Evolutionary conservation across 257 asterid genomes (phyloP).

Genomic region (Verbascum thapsus): DNA sequence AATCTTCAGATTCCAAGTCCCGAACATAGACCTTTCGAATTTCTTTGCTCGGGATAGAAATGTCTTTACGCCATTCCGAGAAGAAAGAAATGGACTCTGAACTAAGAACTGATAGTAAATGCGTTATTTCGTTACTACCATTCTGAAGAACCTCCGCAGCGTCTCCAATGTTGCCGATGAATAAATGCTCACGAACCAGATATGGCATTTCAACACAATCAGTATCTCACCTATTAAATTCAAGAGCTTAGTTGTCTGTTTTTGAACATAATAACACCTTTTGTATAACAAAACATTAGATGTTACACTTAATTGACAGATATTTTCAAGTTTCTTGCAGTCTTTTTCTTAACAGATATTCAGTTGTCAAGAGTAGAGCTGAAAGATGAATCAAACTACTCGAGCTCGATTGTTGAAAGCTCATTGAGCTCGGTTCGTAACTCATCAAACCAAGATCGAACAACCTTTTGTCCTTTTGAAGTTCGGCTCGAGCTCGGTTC

Average conservation of each 20-base stretch:
- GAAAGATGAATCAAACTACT: constrained; percentile 8
- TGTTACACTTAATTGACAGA: not conserved
- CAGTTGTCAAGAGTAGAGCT: not conserved
- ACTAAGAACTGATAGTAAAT: constrained; percentile 77
- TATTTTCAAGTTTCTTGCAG: constrained; percentile 6
- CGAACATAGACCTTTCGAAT: constrained; percentile 77
- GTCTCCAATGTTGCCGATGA: constrained; percentile 80
- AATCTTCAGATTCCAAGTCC: constrained; percentile 49
- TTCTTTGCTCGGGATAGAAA: constrained; percentile 75
- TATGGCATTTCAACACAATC: constrained; percentile 65
- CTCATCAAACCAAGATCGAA: not conserved
- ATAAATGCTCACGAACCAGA: constrained; percentile 80
- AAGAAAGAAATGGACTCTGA: constrained; percentile 87
- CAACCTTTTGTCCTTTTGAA: constrained; percentile 17
- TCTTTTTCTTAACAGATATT: constrained; percentile 3
- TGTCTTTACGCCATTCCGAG: constrained; percentile 82
- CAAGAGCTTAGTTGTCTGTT: constrained; percentile 15
- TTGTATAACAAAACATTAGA: no score
- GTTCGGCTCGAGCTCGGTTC: no score
- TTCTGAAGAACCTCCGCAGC: constrained; percentile 92
- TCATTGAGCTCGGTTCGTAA: no score
- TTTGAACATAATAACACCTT: no score
- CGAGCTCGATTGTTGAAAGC: no score
- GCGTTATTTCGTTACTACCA: constrained; percentile 76
- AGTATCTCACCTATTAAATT: constrained; percentile 32